These are phyloP conservation scores for Penicillium sclerotigenum DNA, from an alignment of 2,329 filamentous ascomycete species.

Conservation along the genomic window DNA sequence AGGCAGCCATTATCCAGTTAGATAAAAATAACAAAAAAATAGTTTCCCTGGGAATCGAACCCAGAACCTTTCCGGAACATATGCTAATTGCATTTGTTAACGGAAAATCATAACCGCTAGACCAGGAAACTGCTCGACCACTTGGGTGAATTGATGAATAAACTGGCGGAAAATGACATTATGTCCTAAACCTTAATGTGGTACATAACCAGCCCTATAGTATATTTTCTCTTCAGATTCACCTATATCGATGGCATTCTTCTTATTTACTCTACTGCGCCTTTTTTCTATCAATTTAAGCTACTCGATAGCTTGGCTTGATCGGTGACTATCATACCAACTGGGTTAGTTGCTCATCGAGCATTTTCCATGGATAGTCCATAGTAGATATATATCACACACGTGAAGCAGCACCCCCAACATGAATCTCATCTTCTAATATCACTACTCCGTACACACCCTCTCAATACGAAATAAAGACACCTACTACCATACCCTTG, in stretches of 20 bases:
- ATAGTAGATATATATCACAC: neutral
- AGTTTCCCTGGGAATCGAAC: slow-evolving; percentile 8
- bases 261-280: no score
- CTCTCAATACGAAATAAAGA: no score
- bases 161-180: rapidly evolving
- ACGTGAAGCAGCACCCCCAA: neutral
- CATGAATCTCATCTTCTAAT: neutral
- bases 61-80: slow-evolving; percentile 8
- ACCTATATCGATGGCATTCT: no score
- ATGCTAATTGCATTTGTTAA: neutral
- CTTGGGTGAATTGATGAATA: neutral
- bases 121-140: slow-evolving; percentile 6
- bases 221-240: neutral
- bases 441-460: no score
- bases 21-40: neutral
- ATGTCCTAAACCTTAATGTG: rapidly evolving
- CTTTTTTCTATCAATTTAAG: neutral
- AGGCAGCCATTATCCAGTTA: no score
- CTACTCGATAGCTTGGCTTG: neutral
- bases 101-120: slow-evolving; percentile 8
- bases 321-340: no score
- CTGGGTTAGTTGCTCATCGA: neutral
- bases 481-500: neutral
- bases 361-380: neutral
- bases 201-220: no score